Base-by-base conservation (phyloP, 441 rosid species). In the Erodium chrysanthum region DNA sequence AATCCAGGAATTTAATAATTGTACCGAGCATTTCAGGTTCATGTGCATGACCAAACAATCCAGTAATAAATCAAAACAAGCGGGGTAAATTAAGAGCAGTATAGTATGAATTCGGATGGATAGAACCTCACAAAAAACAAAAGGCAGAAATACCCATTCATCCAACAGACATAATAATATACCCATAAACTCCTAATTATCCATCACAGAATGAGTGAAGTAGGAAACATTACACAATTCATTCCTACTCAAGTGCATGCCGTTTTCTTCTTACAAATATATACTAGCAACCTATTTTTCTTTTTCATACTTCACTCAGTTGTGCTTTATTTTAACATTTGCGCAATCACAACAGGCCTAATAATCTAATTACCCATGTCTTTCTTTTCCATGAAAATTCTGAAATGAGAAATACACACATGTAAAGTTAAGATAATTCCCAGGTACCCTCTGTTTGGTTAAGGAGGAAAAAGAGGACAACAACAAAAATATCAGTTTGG, bases 161-260 rank as follows among this genome's bases (percentile, higher is more conserved):
- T 20, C 10, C 33, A 25, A 14, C 3, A 58, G 60, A 64, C 69
- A 52, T 18, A 52, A 67, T 18, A 52, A 67, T n/a, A 54, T 21
- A 66, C 4, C 54, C 54, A 46, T 46, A 46, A 46, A 46, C 54
- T 46, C 54, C 54, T 46, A 46, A 12, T n/a, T n/a, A 46, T 2
- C 54, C 6, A 31, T 31, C 2, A 2, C 35, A 31, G 35, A 31
- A 31, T 31, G 54, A 46, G 0, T n/a, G 18, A 12, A 46, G 17
- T 46, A 46, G 2, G 12, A 46, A 46, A 46, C 54, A 3, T 2
- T 46, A 46, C 6, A 4, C 4, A n/a, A 12, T n/a, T 46, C 54
- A 46, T n/a, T 14, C 17, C 4, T n/a, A 46, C 2, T 14, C 17
- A 46, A 46, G 54, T 5, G 5, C 18, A 12, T 4, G 14, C 50